Percentiles rank a stretch among this genome's conserved stretches.
phyloP scores from a whole-genome alignment of 371 early-diverging fungal genomes.

The Catenaria anguillulae region DNA sequence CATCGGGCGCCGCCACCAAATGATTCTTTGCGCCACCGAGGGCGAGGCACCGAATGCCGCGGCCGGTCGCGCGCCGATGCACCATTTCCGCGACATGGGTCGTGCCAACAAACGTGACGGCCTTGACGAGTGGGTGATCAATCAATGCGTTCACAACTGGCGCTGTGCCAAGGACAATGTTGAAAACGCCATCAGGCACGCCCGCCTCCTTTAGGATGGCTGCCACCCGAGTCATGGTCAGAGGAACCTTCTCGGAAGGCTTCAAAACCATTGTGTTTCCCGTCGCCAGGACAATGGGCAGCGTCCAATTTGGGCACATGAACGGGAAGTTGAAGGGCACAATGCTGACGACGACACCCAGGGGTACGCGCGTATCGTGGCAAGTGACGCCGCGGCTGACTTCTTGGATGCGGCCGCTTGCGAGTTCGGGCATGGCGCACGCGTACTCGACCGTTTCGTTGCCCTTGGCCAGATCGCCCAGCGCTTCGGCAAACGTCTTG shows the following conservation, averaged over 20 bases:
- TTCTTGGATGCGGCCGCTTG: constrained; percentile 29
- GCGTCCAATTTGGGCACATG: constrained; percentile 63
- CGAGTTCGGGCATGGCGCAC: constrained; percentile 37
- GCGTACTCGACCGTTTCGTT: constrained; percentile 47
- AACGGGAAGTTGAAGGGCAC: constrained; percentile 50
- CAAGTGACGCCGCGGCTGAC: constrained; percentile 47
- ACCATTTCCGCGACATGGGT: constrained; percentile 44
- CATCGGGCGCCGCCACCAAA: constrained; percentile 52
- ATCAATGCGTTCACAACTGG: constrained; percentile 28
- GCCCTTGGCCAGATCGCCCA: constrained; percentile 36
- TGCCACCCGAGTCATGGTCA: constrained; percentile 45
- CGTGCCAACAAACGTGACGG: constrained; percentile 59
- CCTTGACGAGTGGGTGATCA: constrained; percentile 39
- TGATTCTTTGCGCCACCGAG: constrained; percentile 56
- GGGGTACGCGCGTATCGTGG: constrained; percentile 32
- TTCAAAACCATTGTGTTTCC: constrained; percentile 54
- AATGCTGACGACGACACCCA: constrained; percentile 53
- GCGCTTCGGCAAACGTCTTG: constrained; percentile 34
- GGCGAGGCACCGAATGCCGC: constrained; percentile 47
- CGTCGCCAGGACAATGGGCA: constrained; percentile 47
- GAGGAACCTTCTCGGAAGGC: constrained; percentile 59
- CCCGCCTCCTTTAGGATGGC: constrained; percentile 39
- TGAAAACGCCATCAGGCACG: constrained; percentile 56
- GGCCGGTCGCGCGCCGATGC: constrained; percentile 22
- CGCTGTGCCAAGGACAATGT: constrained; percentile 46